Base-by-base conservation (phyloP, 768 basidiomycete genomes). In the Piloderma croceum region DNA sequence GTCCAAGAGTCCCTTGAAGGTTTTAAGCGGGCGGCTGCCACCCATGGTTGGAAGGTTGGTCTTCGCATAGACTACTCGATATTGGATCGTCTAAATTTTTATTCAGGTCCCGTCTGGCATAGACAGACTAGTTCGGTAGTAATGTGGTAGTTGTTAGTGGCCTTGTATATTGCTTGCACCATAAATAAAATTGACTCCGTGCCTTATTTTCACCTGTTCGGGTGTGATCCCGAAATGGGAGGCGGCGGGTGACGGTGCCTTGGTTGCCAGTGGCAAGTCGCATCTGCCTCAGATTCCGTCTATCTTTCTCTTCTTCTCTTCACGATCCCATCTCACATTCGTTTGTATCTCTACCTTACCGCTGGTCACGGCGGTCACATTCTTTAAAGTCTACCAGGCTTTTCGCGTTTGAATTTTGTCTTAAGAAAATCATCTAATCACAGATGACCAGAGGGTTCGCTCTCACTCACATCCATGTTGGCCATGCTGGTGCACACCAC, bases 41-140 rank as follows among this genome's bases (percentile, higher is more conserved):
- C 75, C 2, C 84, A 88, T 56, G 69, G 70, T 4, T 84, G 83
- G 83, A 72, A 65, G 61, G 77, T 75, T 39, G 12, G 59, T 49
- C 31, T 24, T 41, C 42, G 7, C 11, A 20, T 13, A 35, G 38
- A 5, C 25, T 43, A 6, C 33, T 44, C 21, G 39, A 24, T 22
- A 19, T 12, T 25, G 37, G 31, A 13, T 43, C 24, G 5, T 19
- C 22, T 7, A 23, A 17, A 31, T 37, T 3, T 11, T 36, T 24
- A 6, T 35, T 13, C 43, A 65, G 62, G 36, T 67, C 17, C 44
- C 57, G 23, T 33, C 20, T 7, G 58, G 55, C 38, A 38, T 60
- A 21, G 41, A 43, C 10, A 46, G 22, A 34, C 38, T 61, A 7
- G 54, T 56, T 29, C 38, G 12, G 13, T 40, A 27, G 33, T 25